Conservation (phyloP, 306 rosid genomes). For the Castanea crenata region DNA sequence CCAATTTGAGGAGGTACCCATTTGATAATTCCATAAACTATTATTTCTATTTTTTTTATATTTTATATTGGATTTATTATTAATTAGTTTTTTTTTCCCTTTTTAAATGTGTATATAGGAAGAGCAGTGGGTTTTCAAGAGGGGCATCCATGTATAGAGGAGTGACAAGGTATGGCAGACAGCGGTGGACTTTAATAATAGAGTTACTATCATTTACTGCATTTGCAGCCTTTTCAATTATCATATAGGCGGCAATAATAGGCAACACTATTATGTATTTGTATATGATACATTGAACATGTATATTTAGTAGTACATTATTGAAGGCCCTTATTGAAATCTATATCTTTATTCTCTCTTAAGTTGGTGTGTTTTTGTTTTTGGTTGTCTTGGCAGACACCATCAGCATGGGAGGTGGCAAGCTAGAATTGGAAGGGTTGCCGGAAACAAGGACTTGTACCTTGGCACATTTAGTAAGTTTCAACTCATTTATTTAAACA, state of each 20-base stretch:
- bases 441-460: slow-evolving; percentile 97
- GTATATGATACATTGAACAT: not conserved
- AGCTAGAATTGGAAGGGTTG: slow-evolving; percentile 96
- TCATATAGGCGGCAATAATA: slow-evolving; percentile 35
- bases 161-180: slow-evolving; percentile 96
- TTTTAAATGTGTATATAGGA: slow-evolving; percentile 36
- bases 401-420: slow-evolving; percentile 99
- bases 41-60: not conserved
- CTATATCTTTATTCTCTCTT: not conserved
- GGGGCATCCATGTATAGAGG: slow-evolving; percentile 99
- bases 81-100: not conserved
- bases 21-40: slow-evolving; percentile 18
- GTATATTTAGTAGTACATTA: not conserved
- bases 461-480: slow-evolving; percentile 96
- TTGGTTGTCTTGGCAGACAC: slow-evolving; percentile 53
- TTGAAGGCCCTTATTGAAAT: not conserved
- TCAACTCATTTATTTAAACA: not conserved
- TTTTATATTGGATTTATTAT: not conserved
- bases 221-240: slow-evolving; percentile 53
- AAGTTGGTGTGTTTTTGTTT: not conserved
- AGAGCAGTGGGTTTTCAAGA: slow-evolving; percentile 99
- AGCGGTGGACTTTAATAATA: slow-evolving; percentile 40
- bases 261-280: slow-evolving; percentile 19
- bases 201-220: slow-evolving; percentile 52
- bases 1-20: slow-evolving; percentile 85